phyloP scores from a whole-genome alignment of 306 rosid genomes.

The Betula pendula region DNA sequence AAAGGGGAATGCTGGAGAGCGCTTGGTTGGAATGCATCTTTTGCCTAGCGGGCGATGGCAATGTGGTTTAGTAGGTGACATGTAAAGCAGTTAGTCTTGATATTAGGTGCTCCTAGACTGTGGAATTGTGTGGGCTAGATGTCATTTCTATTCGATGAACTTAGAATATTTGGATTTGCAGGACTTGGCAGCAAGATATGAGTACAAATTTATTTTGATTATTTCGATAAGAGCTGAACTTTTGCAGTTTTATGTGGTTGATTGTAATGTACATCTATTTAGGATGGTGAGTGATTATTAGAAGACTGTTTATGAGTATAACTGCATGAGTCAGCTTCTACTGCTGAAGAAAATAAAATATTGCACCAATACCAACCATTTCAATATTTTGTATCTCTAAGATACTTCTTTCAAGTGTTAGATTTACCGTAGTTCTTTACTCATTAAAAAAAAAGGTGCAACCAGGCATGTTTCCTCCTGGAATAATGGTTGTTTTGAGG shows the following conservation, averaged over 20 bases:
- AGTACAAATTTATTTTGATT: neutral
- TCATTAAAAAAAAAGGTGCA: neutral
- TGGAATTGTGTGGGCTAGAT: neutral
- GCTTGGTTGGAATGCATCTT: neutral
- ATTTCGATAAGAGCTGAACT: neutral
- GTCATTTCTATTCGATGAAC: neutral
- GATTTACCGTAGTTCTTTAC: too few species aligned
- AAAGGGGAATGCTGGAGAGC: neutral
- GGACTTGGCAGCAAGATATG: too few species aligned
- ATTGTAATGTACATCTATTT: neutral
- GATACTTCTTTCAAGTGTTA: neutral
- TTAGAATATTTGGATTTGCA: too few species aligned
- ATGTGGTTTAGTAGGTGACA: slow-evolving; percentile 2
- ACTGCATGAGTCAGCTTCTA: neutral
- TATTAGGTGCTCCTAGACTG: neutral
- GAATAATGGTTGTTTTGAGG: neutral
- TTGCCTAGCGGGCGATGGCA: neutral
- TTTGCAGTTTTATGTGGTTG: neutral
- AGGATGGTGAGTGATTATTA: neutral
- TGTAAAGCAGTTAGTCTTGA: slow-evolving; percentile 2
- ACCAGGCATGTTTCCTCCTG: neutral
- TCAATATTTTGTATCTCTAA: neutral
- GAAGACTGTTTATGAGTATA: neutral
- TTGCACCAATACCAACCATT: neutral
- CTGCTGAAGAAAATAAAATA: neutral